These are phyloP conservation scores for Aspergillus sp. DNA, from an alignment of 2,329 filamentous ascomycete species.

Conservation along the genomic window DNA sequence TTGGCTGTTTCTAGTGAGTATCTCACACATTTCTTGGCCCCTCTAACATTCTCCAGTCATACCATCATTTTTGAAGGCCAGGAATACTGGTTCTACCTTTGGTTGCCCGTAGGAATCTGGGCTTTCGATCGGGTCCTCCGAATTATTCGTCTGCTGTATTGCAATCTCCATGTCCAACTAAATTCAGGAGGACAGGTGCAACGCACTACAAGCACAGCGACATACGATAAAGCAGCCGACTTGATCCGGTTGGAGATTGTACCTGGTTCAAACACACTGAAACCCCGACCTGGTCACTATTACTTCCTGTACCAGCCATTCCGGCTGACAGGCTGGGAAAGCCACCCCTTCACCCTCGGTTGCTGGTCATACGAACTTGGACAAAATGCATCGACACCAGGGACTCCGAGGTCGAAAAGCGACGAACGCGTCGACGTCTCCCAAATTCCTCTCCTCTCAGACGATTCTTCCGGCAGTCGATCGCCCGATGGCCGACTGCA, in stretches of 20 bases:
- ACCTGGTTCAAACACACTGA: constrained; percentile 32
- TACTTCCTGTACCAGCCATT: constrained; percentile 52
- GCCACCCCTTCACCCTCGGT: constrained; percentile 52
- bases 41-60: constrained; percentile 36
- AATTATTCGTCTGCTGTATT: constrained; percentile 43
- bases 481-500: not conserved
- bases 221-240: constrained; percentile 46
- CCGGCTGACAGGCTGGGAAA: constrained; percentile 49
- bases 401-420: not conserved
- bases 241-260: constrained; percentile 50
- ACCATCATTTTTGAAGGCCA: constrained; percentile 47
- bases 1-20: constrained; percentile 51
- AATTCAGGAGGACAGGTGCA: constrained; percentile 13
- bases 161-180: constrained; percentile 41
- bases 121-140: constrained; percentile 48
- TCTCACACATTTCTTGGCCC: too few species aligned
- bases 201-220: constrained; percentile 39
- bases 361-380: constrained; percentile 25
- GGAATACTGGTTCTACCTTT: constrained; percentile 53
- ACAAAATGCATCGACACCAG: not conserved
- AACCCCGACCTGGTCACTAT: constrained; percentile 47
- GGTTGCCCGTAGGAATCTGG: constrained; percentile 52
- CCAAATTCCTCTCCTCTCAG: constrained; percentile 28
- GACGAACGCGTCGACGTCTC: constrained; percentile 16
- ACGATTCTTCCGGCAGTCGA: not conserved